phyloP scores from a whole-genome alignment of 2,329 filamentous ascomycete genomes.

The Sphaerulina musiva region DNA sequence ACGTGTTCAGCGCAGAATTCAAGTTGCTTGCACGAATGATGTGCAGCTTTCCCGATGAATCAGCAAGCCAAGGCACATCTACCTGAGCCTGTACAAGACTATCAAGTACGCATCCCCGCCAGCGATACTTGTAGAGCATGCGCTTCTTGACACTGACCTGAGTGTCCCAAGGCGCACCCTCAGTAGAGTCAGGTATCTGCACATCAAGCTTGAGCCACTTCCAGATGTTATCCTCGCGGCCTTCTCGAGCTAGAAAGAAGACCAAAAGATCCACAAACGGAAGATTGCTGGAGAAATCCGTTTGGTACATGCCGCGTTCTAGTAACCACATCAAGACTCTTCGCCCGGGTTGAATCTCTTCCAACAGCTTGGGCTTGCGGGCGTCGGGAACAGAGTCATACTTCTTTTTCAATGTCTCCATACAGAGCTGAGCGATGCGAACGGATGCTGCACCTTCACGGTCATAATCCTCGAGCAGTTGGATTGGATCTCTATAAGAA shows the following conservation, averaged over 20 bases:
- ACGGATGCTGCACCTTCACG: slow-evolving; percentile 36
- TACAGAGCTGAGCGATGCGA: slow-evolving; percentile 35
- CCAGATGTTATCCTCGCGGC: slow-evolving; percentile 28
- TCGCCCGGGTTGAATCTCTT: slow-evolving; percentile 24
- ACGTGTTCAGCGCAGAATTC: slow-evolving; percentile 15
- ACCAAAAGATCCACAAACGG: slow-evolving; percentile 22
- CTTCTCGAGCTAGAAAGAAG: slow-evolving; percentile 26
- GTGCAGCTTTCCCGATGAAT: neutral
- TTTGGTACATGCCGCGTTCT: slow-evolving; percentile 18
- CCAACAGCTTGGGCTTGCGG: slow-evolving; percentile 11
- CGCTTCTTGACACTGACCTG: neutral
- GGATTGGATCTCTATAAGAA: slow-evolving; percentile 34
- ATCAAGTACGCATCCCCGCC: slow-evolving; percentile 22
- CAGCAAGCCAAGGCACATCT: neutral
- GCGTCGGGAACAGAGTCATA: slow-evolving; percentile 18
- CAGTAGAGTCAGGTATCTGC: neutral
- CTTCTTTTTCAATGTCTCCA: slow-evolving; percentile 30
- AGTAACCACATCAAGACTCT: slow-evolving; percentile 29
- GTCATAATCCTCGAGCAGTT: slow-evolving; percentile 38
- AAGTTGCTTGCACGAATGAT: neutral
- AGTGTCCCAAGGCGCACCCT: neutral
- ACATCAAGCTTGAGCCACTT: slow-evolving; percentile 27
- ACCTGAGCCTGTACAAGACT: slow-evolving; percentile 14
- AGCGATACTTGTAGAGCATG: slow-evolving; percentile 14
- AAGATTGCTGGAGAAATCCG: slow-evolving; percentile 20